phyloP scores from a whole-genome alignment of 164 flowering plant genomes.

The Stephania cephalantha region DNA sequence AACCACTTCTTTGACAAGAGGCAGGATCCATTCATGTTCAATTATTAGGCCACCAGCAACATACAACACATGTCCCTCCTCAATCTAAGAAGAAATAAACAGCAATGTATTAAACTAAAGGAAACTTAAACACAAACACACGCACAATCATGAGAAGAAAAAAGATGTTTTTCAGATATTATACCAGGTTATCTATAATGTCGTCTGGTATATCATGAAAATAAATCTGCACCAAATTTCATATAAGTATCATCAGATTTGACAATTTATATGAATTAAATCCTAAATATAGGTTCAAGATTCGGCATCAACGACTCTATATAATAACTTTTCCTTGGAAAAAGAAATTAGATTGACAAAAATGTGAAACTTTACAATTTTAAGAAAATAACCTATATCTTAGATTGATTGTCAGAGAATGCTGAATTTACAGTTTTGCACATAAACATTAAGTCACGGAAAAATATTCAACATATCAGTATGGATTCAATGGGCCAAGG shows the following conservation, averaged over 20 bases:
- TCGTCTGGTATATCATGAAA: slow-evolving; percentile 89
- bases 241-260: background rate
- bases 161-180: background rate
- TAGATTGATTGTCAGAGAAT: background rate
- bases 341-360: too few species aligned
- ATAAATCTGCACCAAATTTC: slow-evolving; percentile 50
- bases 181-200: slow-evolving; percentile 70
- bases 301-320: too few species aligned
- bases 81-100: slow-evolving; percentile 37
- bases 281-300: background rate
- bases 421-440: background rate
- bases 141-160: background rate
- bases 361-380: too few species aligned
- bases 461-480: too few species aligned
- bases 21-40: slow-evolving; percentile 70
- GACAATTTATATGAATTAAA: background rate
- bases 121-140: background rate
- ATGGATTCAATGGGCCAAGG: background rate
- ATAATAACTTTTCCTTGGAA: too few species aligned
- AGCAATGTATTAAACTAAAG: background rate
- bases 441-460: background rate
- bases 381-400: too few species aligned
- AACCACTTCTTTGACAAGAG: slow-evolving; percentile 78
- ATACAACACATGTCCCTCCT: slow-evolving; percentile 60
- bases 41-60: slow-evolving; percentile 87